Evolutionary conservation across 1,139 yeast species (phyloP).

Genomic region (Candida glucosophila): DNA sequence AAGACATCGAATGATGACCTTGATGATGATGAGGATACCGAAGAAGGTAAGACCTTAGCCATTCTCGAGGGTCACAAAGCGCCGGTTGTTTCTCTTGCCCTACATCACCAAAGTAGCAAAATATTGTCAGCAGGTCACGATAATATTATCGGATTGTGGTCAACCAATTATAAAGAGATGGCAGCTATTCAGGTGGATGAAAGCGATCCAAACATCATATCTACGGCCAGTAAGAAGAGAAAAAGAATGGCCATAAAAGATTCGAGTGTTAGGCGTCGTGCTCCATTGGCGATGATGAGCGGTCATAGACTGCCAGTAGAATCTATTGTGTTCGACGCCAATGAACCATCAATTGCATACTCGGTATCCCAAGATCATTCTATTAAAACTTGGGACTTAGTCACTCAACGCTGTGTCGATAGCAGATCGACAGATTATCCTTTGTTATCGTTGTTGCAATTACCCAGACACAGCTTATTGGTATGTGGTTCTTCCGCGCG

Average conservation of each 20-base stretch:
- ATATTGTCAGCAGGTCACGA: conserved; percentile 85
- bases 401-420: conserved; percentile 75
- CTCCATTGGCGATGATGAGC: conserved; percentile 69
- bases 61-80: conserved; percentile 85
- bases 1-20: conserved; percentile 45
- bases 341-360: conserved; percentile 75
- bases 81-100: conserved; percentile 72
- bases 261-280: conserved; percentile 67
- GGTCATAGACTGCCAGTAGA: conserved; percentile 86
- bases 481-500: conserved; percentile 96
- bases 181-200: conserved; percentile 59
- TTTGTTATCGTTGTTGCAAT: conserved; percentile 61
- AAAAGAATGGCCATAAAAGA: conserved; percentile 75
- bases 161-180: conserved; percentile 79
- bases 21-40: conserved; percentile 42
- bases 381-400: conserved; percentile 91
- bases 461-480: conserved; percentile 58
- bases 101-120: conserved; percentile 39
- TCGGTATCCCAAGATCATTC: conserved; percentile 95
- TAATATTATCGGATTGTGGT: conserved; percentile 76
- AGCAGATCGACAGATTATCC: conserved; percentile 88
- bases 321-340: conserved; percentile 64
- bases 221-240: conserved; percentile 84
- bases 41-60: conserved; percentile 71
- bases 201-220: conserved; percentile 38